A percentile compares a stretch with the other conserved stretches of the same genome.
Evolutionary conservation across 257 asterid species (phyloP).

Genomic region (Salvia miltiorrhiza): DNA sequence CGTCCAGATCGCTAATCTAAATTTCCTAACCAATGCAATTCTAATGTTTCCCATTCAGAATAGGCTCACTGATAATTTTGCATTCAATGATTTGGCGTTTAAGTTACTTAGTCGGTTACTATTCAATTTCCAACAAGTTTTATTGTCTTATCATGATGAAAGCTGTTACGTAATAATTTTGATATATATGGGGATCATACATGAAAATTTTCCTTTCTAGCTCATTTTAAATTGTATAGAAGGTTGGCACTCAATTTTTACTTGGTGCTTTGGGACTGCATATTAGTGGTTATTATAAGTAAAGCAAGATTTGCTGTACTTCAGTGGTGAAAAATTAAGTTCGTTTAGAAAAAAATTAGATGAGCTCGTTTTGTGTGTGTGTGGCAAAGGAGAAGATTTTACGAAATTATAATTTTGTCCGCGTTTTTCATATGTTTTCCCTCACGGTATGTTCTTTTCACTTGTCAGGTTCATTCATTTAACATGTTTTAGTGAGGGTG

Average conservation of each 20-base stretch:
- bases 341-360: not conserved
- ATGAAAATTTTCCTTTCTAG: not conserved
- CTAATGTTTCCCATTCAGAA: not conserved
- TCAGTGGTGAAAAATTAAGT: not conserved
- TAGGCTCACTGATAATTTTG: not conserved
- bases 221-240: not conserved
- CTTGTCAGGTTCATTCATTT: constrained; percentile 23
- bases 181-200: not conserved
- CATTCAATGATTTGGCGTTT: not conserved
- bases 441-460: constrained; percentile 8
- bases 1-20: not conserved
- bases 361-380: not conserved
- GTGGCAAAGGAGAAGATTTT: not conserved
- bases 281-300: not conserved
- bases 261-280: not conserved
- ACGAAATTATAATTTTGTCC: not conserved
- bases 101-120: not conserved
- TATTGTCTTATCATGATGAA: not conserved
- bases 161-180: not conserved
- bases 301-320: too few species aligned
- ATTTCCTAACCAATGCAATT: not conserved
- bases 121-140: not conserved
- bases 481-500: constrained; percentile 17
- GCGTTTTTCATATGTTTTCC: not conserved
- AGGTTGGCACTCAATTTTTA: not conserved